These are phyloP conservation scores for Carex sylvatica DNA, from an alignment of 202 grass and related monocot genomes.

Conservation along the genomic window DNA sequence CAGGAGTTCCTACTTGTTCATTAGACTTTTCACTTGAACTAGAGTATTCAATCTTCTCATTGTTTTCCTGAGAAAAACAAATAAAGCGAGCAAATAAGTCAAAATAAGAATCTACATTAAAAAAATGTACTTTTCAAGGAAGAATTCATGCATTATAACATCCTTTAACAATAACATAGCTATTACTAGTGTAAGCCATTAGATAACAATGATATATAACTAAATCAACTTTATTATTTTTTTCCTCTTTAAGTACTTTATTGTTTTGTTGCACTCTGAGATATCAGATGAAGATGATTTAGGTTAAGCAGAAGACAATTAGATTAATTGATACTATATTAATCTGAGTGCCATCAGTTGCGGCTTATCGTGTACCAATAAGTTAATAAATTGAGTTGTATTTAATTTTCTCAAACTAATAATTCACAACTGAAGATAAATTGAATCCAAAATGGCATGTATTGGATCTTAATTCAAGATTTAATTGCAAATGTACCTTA, in stretches of 20 bases:
- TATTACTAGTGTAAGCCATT: not conserved
- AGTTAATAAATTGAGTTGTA: not conserved
- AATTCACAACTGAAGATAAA: not conserved
- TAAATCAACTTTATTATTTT: no score
- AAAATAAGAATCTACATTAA: no score
- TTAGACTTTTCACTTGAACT: no score
- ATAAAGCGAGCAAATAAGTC: no score
- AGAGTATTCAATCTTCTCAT: no score
- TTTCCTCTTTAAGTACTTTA: not conserved
- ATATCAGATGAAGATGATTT: not conserved
- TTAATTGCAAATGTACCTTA: constrained; percentile 12
- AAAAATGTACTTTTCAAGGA: no score
- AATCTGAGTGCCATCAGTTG: not conserved
- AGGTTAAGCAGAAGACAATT: not conserved
- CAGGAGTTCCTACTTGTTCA: no score
- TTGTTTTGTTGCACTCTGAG: not conserved
- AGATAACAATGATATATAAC: not conserved
- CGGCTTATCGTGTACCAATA: not conserved
- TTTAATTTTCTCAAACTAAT: constrained; percentile 2
- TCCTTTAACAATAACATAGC: not conserved
- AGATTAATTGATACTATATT: not conserved
- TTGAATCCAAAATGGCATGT: constrained; percentile 1
- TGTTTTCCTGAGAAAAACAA: no score
- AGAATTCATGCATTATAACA: no score
- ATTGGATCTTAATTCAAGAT: not conserved